Conservation (phyloP, 140 eudicot species). For the Erigeron philadelphicus region DNA sequence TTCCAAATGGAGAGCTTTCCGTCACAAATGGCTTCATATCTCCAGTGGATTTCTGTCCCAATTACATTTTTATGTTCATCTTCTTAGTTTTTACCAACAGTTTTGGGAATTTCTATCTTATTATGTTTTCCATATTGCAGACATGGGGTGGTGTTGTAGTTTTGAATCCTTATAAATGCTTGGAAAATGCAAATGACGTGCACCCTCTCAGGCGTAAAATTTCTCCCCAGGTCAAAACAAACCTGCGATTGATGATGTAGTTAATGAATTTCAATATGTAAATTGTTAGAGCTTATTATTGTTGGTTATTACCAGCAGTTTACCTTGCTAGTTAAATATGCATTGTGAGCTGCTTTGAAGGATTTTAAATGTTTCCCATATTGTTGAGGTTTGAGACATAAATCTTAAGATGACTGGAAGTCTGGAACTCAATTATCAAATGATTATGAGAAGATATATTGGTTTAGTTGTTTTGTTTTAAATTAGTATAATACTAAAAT, state of each 20-base stretch:
- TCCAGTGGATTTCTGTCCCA: constrained; percentile 49
- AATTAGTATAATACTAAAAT: constrained; percentile 8
- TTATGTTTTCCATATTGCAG: constrained; percentile 38
- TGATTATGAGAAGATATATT: constrained; percentile 1
- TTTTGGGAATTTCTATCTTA: constrained; percentile 17
- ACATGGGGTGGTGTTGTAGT: constrained; percentile 98
- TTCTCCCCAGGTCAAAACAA: constrained; percentile 55
- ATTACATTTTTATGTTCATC: constrained; percentile 1
- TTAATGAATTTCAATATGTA: background rate
- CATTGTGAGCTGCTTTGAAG: too few relatives aligned
- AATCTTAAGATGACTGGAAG: background rate
- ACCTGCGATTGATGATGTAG: constrained; percentile 1
- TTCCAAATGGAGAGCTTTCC: constrained; percentile 77
- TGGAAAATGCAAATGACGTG: constrained; percentile 30
- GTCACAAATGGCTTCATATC: constrained; percentile 83
- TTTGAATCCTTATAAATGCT: constrained; percentile 76
- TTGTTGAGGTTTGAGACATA: background rate
- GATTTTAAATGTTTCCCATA: background rate
- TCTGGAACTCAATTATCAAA: background rate
- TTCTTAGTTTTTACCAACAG: background rate
- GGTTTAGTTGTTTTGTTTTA: background rate
- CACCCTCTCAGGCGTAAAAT: constrained; percentile 44
- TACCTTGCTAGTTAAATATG: too few relatives aligned
- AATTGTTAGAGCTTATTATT: too few relatives aligned
- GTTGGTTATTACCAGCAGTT: too few relatives aligned